A percentile compares a stretch with the other conserved stretches of the same genome.
phyloP scores from a whole-genome alignment of 1,284 basidiomycete genomes.

The Ceratobasidium sp. region DNA sequence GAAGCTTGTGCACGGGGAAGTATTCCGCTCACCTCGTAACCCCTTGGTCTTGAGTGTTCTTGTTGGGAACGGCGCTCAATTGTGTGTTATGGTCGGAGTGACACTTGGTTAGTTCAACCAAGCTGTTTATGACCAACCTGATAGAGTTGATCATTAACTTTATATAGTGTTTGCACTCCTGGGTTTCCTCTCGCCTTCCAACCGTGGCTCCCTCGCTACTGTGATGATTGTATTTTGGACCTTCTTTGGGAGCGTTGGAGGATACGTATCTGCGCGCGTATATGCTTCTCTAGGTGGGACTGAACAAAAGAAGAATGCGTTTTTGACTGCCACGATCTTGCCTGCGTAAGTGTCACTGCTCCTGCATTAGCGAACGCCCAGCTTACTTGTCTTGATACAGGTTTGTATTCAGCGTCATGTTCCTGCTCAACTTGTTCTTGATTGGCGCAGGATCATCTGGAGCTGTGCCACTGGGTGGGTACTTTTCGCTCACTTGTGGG shows the following conservation, averaged over 20 bases:
- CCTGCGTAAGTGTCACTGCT: constrained; percentile 69
- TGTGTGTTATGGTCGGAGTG: constrained; percentile 87
- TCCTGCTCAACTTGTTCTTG: constrained; percentile 87
- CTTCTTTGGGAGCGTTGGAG: constrained; percentile 92
- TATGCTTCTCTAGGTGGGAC: constrained; percentile 86
- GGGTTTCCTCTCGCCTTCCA: constrained; percentile 96
- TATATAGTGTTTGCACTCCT: constrained; percentile 86
- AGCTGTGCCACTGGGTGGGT: constrained; percentile 89
- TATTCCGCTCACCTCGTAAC: constrained; percentile 85
- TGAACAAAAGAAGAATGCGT: constrained; percentile 81
- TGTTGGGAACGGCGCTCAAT: constrained; percentile 90
- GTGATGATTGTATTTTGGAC: constrained; percentile 98
- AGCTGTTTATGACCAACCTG: background rate
- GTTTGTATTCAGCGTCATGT: constrained; percentile 81
- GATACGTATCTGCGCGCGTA: constrained; percentile 86
- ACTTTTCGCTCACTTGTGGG: too few species aligned
- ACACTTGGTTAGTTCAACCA: constrained; percentile 69
- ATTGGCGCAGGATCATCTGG: constrained; percentile 88
- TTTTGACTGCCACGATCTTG: constrained; percentile 86
- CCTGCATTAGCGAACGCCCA: constrained; percentile 22
- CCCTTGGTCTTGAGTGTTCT: constrained; percentile 84
- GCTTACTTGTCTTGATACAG: constrained; percentile 51
- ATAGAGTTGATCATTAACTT: background rate
- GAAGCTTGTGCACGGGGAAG: constrained; percentile 96
- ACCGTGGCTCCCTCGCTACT: constrained; percentile 92